Evolutionary conservation across 2,329 filamentous ascomycete species (phyloP), one percentile per base, ranked within the genome.

Genomic region (Colletotrichum cuscutae): DNA sequence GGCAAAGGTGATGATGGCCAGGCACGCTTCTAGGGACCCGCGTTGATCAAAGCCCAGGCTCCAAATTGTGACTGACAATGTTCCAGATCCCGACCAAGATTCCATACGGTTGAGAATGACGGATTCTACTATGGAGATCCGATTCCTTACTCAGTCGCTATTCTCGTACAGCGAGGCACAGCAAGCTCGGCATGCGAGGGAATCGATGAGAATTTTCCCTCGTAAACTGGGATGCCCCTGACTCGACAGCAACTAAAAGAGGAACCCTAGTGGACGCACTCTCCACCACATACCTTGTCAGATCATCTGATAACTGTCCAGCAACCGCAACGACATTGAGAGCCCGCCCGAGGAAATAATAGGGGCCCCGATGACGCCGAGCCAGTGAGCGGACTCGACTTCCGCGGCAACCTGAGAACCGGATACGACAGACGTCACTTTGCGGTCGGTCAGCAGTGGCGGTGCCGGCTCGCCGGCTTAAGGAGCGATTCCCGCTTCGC

Each of bases 251-350:
- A 13, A 59, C 24, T 32, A 53, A 58, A 72, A 64, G 64, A 54
- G 65, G 65, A 59, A 54, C 53, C n/a, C 5, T 2, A 28, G 59
- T 63, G 69, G 69, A 46, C 19, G 5, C 3, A 2, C 2, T n/a
- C 58, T 8, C 69, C 69, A 72, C 53, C 32, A 22, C 4, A 22
- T 35, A 56, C 58, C 69, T 69, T 72, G 65, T 69, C 69, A 72
- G 69, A 72, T 69, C 69, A 72, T 72, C 69, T 72, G 69, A 69
- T 72, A 72, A 72, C 58, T 53, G 46, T 32, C 24, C 52, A 64
- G 15, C 61, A 28, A 30, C 4, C 30, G 49, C 49, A 30, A 49
- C 61, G 22, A 37, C 30, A 64, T 54, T 46, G 61, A 28, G 30
- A 26, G 60, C 15, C 28, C 26, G 19, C 26, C 19, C 13, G 3